Evolutionary conservation across 495 filamentous ascomycete genomes (phyloP), one percentile per base, ranked within the genome.

Genomic region (Talaromyces borbonicus): DNA sequence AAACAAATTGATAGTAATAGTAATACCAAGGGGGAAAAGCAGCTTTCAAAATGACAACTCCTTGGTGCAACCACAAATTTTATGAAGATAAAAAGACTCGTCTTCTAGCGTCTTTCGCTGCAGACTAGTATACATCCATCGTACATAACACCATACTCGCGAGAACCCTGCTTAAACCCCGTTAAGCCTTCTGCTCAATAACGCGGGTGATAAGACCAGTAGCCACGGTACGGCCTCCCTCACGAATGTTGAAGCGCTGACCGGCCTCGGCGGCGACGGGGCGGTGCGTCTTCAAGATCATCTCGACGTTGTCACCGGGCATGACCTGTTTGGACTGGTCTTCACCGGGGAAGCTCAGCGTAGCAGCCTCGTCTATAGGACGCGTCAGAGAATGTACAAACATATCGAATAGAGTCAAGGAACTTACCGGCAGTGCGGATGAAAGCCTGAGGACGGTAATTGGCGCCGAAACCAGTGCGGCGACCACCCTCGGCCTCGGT

Each of bases 241-340:
- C 92, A 62, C 92, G 84, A 60, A 98, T 77, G 75, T 95, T 98
- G 74, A 97, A 87, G 44, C 92, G 83, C 74, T 92, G 84, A 52
- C 90, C 90, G 42, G 74, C 65, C 68, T 97, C 93, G 43, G 95
- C 59, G 46, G 90, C 92, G 52, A 93, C 68, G 38, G 93, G 87
- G 57, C 80, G 67, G 69, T 84, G 72, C 51, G 93, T 80, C 50
- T 78, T 71, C 67, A 84, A 84, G 49, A 85, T 65, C 87, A 98
- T 92, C 79, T 97, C 93, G 52, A 92, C 81, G 72, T 98, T 98
- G 78, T 98, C 92, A 60, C 92, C 92, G 44, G 92, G 92, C 87
- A 92, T 89, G 61, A 95, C 83, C 70, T 89, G 81, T 68, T 80
- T 84, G 57, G 66, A 68, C 46, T 75, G 65, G 56, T 86, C 78